Conservation (phyloP, 306 rosid species). For the Vigna trinervia region DNA sequence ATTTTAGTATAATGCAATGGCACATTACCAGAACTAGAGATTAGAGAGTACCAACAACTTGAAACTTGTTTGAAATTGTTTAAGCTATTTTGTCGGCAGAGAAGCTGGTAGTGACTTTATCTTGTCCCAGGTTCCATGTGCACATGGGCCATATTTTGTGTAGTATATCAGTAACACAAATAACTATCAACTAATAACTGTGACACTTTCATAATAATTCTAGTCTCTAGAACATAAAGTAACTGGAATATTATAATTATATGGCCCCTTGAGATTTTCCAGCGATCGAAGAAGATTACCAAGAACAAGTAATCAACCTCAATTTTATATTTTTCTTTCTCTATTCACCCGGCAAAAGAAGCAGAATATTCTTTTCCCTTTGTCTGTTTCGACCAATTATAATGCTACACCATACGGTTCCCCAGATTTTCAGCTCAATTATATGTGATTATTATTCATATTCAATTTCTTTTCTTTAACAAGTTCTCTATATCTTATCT, state of each 20-base stretch:
- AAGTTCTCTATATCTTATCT: not conserved
- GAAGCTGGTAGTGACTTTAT: constrained; percentile 19
- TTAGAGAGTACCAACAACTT: constrained; percentile 13
- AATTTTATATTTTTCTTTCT: constrained; percentile 22
- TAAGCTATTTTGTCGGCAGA: constrained; percentile 54
- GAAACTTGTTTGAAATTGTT: not conserved
- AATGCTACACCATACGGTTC: not conserved
- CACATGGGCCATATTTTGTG: constrained; percentile 38
- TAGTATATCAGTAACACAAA: constrained; percentile 18
- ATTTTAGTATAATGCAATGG: not conserved
- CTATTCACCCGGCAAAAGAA: constrained; percentile 14
- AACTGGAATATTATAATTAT: not conserved
- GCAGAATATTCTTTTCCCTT: not conserved
- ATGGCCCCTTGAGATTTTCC: constrained; percentile 29
- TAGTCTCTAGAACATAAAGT: too few relatives aligned
- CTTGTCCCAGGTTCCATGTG: constrained; percentile 47
- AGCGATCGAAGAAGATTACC: not conserved
- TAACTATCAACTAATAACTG: not conserved
- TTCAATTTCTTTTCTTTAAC: not conserved
- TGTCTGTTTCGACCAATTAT: constrained; percentile 6
- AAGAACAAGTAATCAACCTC: constrained; percentile 12
- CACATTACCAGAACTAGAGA: not conserved
- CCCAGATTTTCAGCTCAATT: constrained; percentile 19
- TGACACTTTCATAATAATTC: constrained; percentile 3
- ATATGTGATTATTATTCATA: not conserved